These are phyloP conservation scores for Starmerella ratchasimensis DNA, from an alignment of 805 yeast species.

Conservation along the genomic window DNA sequence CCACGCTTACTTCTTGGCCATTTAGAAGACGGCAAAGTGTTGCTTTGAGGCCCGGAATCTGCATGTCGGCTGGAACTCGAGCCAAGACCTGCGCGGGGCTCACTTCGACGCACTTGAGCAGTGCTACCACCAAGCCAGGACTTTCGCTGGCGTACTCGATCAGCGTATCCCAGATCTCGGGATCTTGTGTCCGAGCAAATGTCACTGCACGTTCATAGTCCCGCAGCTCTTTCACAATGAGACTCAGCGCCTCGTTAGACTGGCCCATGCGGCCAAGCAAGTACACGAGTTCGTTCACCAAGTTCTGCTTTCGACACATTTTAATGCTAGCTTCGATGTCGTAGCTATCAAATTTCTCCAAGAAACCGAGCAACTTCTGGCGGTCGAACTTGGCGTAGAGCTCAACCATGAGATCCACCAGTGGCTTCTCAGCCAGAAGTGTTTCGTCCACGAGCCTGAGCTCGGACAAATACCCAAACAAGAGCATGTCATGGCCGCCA, in stretches of 20 bases:
- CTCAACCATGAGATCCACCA: slow-evolving; percentile 53
- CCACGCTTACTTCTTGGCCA: slow-evolving; percentile 41
- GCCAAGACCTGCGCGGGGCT: slow-evolving; percentile 55
- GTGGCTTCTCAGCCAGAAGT: slow-evolving; percentile 32
- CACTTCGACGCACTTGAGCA: slow-evolving; percentile 40
- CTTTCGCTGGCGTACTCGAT: slow-evolving; percentile 54
- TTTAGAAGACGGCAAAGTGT: slow-evolving; percentile 48
- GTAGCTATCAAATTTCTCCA: slow-evolving; percentile 42
- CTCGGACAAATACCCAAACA: slow-evolving; percentile 51
- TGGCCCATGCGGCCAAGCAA: slow-evolving; percentile 74
- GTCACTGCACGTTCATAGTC: slow-evolving; percentile 72
- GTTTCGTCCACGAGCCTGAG: slow-evolving; percentile 45
- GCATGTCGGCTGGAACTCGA: slow-evolving; percentile 46
- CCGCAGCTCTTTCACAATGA: slow-evolving; percentile 62
- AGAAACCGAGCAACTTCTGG: slow-evolving; percentile 41
- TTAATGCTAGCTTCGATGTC: slow-evolving; percentile 57
- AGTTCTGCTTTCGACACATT: slow-evolving; percentile 41
- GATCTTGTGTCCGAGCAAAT: slow-evolving; percentile 53
- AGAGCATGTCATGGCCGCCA: slow-evolving; percentile 18
- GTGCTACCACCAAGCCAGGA: slow-evolving; percentile 63
- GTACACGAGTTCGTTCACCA: slow-evolving; percentile 62
- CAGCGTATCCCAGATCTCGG: slow-evolving; percentile 69
- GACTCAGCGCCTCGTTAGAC: slow-evolving; percentile 53
- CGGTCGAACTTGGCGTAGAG: slow-evolving; percentile 54
- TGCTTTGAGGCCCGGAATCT: slow-evolving; percentile 49